These are phyloP conservation scores for Brettanomyces naardenensis DNA, from an alignment of 805 yeast genomes.

Conservation along the genomic window DNA sequence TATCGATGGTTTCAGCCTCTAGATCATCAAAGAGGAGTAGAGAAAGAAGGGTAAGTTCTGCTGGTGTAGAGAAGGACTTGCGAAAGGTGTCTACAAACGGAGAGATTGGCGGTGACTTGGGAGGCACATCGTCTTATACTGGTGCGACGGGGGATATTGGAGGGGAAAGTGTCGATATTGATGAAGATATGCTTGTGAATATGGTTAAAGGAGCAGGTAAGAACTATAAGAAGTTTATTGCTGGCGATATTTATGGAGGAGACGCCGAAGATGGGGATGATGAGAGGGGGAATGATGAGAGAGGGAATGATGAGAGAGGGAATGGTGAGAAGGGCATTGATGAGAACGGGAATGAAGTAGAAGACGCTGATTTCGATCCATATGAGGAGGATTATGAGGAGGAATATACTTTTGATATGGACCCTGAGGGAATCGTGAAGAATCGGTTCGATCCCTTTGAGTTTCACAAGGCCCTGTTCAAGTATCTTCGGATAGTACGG, in stretches of 20 bases:
- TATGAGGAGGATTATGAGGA: constrained; percentile 4
- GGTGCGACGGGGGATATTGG: too few relatives aligned
- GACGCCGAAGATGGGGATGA: constrained; percentile 47
- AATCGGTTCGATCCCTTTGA: constrained; percentile 17
- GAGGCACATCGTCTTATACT: too few relatives aligned
- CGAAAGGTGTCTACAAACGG: too few relatives aligned
- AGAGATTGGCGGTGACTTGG: too few relatives aligned
- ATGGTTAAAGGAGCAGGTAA: too few relatives aligned
- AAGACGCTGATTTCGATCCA: background rate
- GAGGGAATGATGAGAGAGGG: constrained; percentile 1
- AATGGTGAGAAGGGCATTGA: constrained; percentile 1
- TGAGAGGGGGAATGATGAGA: background rate
- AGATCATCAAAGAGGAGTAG: too few relatives aligned
- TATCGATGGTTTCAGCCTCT: too few relatives aligned
- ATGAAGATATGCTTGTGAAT: too few relatives aligned
- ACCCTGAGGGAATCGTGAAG: constrained; percentile 5
- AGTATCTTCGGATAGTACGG: constrained; percentile 17
- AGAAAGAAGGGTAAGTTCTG: too few relatives aligned
- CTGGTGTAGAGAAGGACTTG: too few relatives aligned
- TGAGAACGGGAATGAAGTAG: background rate
- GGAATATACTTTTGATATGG: constrained; percentile 16
- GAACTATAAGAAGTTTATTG: too few relatives aligned
- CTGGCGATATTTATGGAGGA: constrained; percentile 49
- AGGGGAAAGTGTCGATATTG: too few relatives aligned
- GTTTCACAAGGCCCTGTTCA: constrained; percentile 25